Conservation (phyloP, 176 grass and related monocot species). For the Lolium multiflorum region DNA sequence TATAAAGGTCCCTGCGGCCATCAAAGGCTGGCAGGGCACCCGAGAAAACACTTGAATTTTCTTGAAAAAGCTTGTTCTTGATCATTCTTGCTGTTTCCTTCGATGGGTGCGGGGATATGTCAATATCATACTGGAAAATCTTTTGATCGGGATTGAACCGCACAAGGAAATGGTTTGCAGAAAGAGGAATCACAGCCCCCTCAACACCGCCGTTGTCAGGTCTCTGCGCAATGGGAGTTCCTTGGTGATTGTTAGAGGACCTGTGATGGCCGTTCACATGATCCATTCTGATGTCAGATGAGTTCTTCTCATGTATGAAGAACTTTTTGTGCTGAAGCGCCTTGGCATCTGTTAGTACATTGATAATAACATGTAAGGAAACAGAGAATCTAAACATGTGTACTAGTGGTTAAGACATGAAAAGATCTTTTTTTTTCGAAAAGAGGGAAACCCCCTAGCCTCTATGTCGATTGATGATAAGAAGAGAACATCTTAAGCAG, state of each 20-base stretch:
- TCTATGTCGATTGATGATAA: too few relatives aligned
- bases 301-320: slow-evolving; percentile 36
- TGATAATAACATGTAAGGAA: slow-evolving; percentile 11
- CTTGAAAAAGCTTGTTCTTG: slow-evolving; percentile 85
- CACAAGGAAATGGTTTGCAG: slow-evolving; percentile 88
- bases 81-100: slow-evolving; percentile 90
- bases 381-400: background rate
- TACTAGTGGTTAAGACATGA: slow-evolving; percentile 4
- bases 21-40: slow-evolving; percentile 75
- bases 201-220: slow-evolving; percentile 70
- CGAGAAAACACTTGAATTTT: slow-evolving; percentile 64
- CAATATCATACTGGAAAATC: slow-evolving; percentile 86
- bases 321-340: slow-evolving; percentile 51
- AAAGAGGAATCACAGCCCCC: slow-evolving; percentile 66
- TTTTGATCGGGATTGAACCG: slow-evolving; percentile 63
- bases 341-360: slow-evolving; percentile 57
- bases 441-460: too few relatives aligned
- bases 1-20: slow-evolving; percentile 87
- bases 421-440: too few relatives aligned
- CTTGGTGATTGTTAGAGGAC: slow-evolving; percentile 36
- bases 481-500: too few relatives aligned
- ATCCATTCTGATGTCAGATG: slow-evolving; percentile 21
- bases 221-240: slow-evolving; percentile 47
- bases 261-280: slow-evolving; percentile 33
- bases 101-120: slow-evolving; percentile 76